Evolutionary conservation across 495 filamentous ascomycete genomes (phyloP).

Genomic region (Penicillium cataractarum): DNA sequence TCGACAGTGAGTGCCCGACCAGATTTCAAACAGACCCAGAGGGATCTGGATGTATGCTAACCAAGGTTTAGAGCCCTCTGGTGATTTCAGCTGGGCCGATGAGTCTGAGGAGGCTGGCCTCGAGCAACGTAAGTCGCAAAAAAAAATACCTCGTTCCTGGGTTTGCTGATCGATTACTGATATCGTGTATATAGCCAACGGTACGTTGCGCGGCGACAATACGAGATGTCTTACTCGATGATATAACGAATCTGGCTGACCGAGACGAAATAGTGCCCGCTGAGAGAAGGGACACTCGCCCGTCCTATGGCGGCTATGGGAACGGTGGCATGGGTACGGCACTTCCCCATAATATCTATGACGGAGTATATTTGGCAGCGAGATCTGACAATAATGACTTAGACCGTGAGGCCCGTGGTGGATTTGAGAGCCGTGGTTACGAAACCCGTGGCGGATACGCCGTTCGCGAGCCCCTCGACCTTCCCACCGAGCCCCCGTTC

Average conservation of each 20-base stretch:
- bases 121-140: conserved; percentile 6
- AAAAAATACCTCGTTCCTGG: conserved; percentile 12
- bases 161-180: conserved; percentile 22
- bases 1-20: conserved; percentile 70
- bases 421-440: conserved; percentile 8
- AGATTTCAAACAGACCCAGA: conserved; percentile 9
- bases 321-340: conserved; percentile 35
- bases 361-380: neutral
- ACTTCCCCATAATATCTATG: neutral
- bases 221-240: neutral
- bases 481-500: conserved; percentile 89
- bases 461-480: conserved; percentile 77
- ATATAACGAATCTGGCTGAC: conserved; percentile 6
- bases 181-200: conserved; percentile 35
- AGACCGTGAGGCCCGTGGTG: conserved; percentile 36
- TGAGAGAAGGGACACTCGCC: conserved; percentile 42
- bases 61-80: conserved; percentile 69
- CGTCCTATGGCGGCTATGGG: conserved; percentile 47
- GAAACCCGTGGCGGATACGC: conserved; percentile 59
- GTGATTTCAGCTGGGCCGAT: conserved; percentile 81
- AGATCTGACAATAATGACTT: conserved; percentile 25
- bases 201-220: conserved; percentile 33
- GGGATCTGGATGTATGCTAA: conserved; percentile 28
- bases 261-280: conserved; percentile 37
- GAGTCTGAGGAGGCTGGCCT: conserved; percentile 89